phyloP scores from a whole-genome alignment of 768 basidiomycete genomes.

The Leccinum aurantiacum region DNA sequence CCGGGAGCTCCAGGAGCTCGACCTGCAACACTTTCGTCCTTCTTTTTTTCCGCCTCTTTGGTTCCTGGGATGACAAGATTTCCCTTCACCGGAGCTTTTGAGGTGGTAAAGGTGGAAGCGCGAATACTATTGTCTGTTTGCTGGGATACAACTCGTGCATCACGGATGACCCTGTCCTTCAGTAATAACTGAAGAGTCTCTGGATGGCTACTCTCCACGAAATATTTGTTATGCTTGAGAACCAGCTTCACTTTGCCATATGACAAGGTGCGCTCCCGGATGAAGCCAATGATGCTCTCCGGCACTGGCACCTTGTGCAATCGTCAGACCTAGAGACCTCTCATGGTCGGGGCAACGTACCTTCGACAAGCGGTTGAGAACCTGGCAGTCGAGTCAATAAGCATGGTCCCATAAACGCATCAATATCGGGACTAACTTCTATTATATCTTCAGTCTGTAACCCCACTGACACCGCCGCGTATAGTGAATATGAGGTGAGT shows the following conservation, averaged over 20 bases:
- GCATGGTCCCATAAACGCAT: slow-evolving; percentile 22
- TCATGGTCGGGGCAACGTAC: slow-evolving; percentile 25
- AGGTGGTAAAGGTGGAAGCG: slow-evolving; percentile 72
- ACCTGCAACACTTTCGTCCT: slow-evolving; percentile 50
- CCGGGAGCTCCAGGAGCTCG: slow-evolving; percentile 31
- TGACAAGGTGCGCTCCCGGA: slow-evolving; percentile 90
- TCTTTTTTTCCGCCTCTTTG: slow-evolving; percentile 69
- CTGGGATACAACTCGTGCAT: slow-evolving; percentile 74
- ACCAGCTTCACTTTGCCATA: slow-evolving; percentile 99
- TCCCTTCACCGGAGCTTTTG: slow-evolving; percentile 80
- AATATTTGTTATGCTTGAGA: slow-evolving; percentile 96
- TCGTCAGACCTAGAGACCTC: slow-evolving; percentile 6
- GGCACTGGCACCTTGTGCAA: slow-evolving; percentile 82
- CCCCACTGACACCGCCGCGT: slow-evolving; percentile 98
- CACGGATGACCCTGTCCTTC: slow-evolving; percentile 82
- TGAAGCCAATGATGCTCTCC: slow-evolving; percentile 79
- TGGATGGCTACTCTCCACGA: slow-evolving; percentile 92
- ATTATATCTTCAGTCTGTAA: slow-evolving; percentile 98
- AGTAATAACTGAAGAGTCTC: slow-evolving; percentile 87
- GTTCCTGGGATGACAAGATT: slow-evolving; percentile 87
- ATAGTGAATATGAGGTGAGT: slow-evolving; percentile 95
- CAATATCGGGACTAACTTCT: slow-evolving; percentile 60
- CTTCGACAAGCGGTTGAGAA: slow-evolving; percentile 80
- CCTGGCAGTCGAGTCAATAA: slow-evolving; percentile 47
- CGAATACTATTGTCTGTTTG: slow-evolving; percentile 74